Evolutionary conservation across 192 early-diverging fungal species (phyloP), one percentile per base, ranked within the genome.

Genomic region (Allomyces macrogynus): DNA sequence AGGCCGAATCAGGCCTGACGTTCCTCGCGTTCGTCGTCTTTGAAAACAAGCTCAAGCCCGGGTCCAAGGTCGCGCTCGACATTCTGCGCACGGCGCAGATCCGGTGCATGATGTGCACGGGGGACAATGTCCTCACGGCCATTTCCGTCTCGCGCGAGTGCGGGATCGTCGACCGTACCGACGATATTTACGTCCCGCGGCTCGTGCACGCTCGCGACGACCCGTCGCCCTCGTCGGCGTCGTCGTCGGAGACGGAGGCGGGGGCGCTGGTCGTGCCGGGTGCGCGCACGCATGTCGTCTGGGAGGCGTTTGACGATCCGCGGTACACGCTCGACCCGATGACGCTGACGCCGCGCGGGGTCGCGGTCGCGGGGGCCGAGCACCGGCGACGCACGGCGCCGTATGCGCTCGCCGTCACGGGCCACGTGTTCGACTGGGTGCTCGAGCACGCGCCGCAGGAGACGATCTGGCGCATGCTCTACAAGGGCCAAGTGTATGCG

Each of bases 1-100:
- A 87, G 18, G 83, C 97, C 16, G 97, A 99, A 72, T 71, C 74
- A 1, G 82, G 87, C 27, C 68, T 99, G 62, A 74, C 83, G 4
- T 99, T 97, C 73, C 73, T 99, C 63, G 97, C 95, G 0, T 92
- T 99, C 64, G 81, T 99, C 60, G 81, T 99, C 24, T 99, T 99
- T 81, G 97, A 99, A 70, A 99, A 99, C 81, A 97, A 94, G 78
- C 74, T 97, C 24, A 99, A 99, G 68, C 83, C 88, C 4, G 86
- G 85, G 5, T 93, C 93, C 0, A 74, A 83, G 16, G 74, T 81
- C 4, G 87, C 92, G 4, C 77, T 99, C 10, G 77, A 84, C 32
- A 83, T 81, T 27, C 77, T 99, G 23, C 74, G 82, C 24, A 78
- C 79, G 24, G 97, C 97, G 12, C 77, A 81, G 22, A 93, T 99